Conservation (phyloP, 495 filamentous ascomycete genomes). For the Aspergillus bertholletiae region DNA sequence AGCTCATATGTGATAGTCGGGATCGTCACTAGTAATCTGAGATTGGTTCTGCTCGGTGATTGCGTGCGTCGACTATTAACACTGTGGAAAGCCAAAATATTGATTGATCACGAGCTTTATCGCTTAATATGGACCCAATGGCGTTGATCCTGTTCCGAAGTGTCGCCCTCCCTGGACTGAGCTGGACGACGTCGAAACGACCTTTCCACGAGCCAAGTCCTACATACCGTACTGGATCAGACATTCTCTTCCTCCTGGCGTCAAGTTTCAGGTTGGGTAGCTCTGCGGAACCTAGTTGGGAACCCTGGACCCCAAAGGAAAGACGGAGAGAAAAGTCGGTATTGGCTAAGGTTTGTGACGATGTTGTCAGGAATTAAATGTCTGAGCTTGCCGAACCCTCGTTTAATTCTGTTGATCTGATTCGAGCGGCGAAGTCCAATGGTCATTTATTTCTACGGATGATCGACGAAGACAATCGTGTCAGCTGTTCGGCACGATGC, state of each 20-base stretch:
- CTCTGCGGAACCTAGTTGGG: too few species aligned
- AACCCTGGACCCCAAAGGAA: too few species aligned
- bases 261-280: too few species aligned
- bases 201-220: neutral
- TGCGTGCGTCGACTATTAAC: neutral
- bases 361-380: too few species aligned
- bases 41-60: neutral
- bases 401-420: neutral
- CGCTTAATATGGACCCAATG: neutral
- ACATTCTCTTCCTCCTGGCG: neutral
- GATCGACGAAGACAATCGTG: neutral
- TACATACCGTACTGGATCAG: neutral
- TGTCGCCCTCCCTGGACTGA: too few species aligned
- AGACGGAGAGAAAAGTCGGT: too few species aligned
- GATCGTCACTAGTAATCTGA: neutral
- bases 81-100: neutral
- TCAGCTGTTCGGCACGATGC: neutral
- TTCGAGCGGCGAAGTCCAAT: neutral
- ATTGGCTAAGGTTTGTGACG: neutral
- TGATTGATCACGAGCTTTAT: neutral
- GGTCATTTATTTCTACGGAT: neutral
- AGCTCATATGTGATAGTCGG: neutral
- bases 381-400: neutral
- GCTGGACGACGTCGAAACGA: neutral
- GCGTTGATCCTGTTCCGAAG: too few species aligned